Evolutionary conservation across 208 protist genomes (phyloP).

Genomic region (Lotmaria passim): DNA sequence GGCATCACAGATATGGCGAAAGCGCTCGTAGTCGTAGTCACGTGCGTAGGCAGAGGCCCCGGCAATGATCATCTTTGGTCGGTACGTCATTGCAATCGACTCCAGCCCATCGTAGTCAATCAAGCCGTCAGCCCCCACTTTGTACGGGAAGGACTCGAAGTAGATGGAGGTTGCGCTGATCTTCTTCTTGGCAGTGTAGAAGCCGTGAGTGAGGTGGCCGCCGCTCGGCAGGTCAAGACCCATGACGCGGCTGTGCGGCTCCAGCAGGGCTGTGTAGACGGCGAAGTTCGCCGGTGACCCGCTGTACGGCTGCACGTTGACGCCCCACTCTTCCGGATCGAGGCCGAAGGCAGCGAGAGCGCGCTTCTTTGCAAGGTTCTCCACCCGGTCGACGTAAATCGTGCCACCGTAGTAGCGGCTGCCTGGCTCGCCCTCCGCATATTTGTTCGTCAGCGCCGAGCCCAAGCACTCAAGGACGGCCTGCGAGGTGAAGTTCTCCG

Average conservation of each 20-base stretch:
- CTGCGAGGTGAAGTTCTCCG: conserved; percentile 98
- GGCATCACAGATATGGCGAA: conserved; percentile 89
- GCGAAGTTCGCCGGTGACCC: conserved; percentile 98
- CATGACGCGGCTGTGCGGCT: conserved; percentile 99
- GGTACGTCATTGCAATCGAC: conserved; percentile 88
- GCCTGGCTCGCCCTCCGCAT: conserved; percentile 98
- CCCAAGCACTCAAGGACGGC: conserved; percentile 98
- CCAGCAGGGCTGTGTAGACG: conserved; percentile 96
- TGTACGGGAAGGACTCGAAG: conserved; percentile 98
- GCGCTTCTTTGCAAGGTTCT: conserved; percentile 92
- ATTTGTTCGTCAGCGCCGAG: conserved; percentile 99
- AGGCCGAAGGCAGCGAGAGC: conserved; percentile 95
- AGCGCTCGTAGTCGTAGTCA: conserved; percentile 96
- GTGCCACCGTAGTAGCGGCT: conserved; percentile 98
- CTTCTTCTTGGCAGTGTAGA: conserved; percentile 96
- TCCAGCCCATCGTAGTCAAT: conserved; percentile 98
- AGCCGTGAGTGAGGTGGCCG: conserved; percentile 98
- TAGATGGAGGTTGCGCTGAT: conserved; percentile 97
- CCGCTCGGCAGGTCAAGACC: conserved; percentile 92
- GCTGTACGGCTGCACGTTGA: conserved; percentile 99
- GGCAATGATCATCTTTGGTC: conserved; percentile 96
- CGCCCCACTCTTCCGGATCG: conserved; percentile 95
- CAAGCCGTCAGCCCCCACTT: conserved; percentile 87
- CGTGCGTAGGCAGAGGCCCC: conserved; percentile 97
- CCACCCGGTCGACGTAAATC: conserved; percentile 97